phyloP scores from a whole-genome alignment of 352 stramenopile species.

The Globisporangium iwayamae region DNA sequence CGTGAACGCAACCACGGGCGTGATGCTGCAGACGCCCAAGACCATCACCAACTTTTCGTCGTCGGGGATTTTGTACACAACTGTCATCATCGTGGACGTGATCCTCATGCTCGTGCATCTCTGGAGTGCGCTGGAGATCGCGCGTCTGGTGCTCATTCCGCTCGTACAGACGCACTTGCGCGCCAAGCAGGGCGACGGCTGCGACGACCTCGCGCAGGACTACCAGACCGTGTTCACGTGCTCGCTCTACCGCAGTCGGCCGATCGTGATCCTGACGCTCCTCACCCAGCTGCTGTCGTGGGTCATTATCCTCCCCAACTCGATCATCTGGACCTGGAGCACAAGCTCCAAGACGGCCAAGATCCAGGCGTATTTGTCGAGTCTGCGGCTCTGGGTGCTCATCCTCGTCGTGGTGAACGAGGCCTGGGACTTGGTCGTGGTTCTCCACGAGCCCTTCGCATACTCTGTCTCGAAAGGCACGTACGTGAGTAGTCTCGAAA shows the following conservation, averaged over 20 bases:
- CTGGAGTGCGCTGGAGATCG: slow-evolving; percentile 29
- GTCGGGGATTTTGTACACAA: slow-evolving; percentile 13
- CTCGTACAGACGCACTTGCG: slow-evolving; percentile 11
- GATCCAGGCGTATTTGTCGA: slow-evolving; percentile 41
- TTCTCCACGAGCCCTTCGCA: slow-evolving; percentile 28
- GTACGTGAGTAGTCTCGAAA: slow-evolving; percentile 33
- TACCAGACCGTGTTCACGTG: slow-evolving; percentile 27
- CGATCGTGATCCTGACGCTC: slow-evolving; percentile 27
- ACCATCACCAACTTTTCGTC: slow-evolving; percentile 19
- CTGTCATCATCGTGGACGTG: slow-evolving; percentile 20
- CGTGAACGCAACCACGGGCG: background rate
- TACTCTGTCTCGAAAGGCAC: slow-evolving; percentile 31
- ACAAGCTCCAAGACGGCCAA: slow-evolving; percentile 24
- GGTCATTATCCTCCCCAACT: slow-evolving; percentile 47
- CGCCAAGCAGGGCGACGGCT: slow-evolving; percentile 18
- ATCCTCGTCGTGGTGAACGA: slow-evolving; percentile 29
- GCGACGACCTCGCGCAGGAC: slow-evolving; percentile 20
- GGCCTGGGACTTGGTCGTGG: slow-evolving; percentile 27
- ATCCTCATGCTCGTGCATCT: slow-evolving; percentile 27
- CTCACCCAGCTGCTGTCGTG: slow-evolving; percentile 38
- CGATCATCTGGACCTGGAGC: slow-evolving; percentile 43
- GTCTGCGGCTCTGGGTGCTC: slow-evolving; percentile 28
- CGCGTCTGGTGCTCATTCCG: slow-evolving; percentile 19
- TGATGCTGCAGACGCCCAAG: slow-evolving; percentile 3
- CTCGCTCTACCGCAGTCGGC: slow-evolving; percentile 38